Percentiles rank a stretch among this genome's conserved stretches.
These are phyloP conservation scores for Proliferodiscus dingleyae DNA, from an alignment of 2,329 filamentous ascomycete species.

Conservation along the genomic window DNA sequence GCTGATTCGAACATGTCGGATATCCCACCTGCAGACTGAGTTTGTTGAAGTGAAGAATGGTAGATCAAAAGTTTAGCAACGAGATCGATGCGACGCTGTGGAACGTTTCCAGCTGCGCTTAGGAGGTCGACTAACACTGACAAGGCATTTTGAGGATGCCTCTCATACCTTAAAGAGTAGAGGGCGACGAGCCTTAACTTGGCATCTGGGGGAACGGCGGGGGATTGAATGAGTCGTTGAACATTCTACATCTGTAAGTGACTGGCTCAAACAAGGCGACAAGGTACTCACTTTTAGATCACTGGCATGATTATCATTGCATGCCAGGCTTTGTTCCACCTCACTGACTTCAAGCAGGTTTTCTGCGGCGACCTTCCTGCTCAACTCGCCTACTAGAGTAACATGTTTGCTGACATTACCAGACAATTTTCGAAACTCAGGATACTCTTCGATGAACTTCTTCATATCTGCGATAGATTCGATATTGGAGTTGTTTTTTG, in stretches of 20 bases:
- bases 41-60: constrained; percentile 78
- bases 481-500: constrained; percentile 92
- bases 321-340: constrained; percentile 92
- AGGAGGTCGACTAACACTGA: constrained; percentile 84
- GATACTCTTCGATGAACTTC: constrained; percentile 97
- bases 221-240: constrained; percentile 79
- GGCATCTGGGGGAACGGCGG: constrained; percentile 69
- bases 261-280: neutral
- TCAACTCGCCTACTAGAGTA: constrained; percentile 89
- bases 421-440: constrained; percentile 93
- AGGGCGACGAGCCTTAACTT: constrained; percentile 88
- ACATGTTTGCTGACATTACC: constrained; percentile 99
- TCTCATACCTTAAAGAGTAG: constrained; percentile 91
- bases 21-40: constrained; percentile 70
- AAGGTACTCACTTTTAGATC: constrained; percentile 73
- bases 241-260: constrained; percentile 54
- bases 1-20: constrained; percentile 88
- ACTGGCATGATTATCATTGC: constrained; percentile 87
- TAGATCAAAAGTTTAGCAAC: constrained; percentile 81
- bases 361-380: constrained; percentile 78
- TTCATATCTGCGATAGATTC: constrained; percentile 99
- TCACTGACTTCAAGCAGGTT: constrained; percentile 94
- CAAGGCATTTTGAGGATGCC: constrained; percentile 76
- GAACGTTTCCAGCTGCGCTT: constrained; percentile 74
- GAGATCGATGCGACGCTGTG: constrained; percentile 68